Percentiles rank a stretch among this genome's conserved stretches.
Evolutionary conservation across 2,329 filamentous ascomycete genomes (phyloP).

Genomic region (Sclerotinia glacialis): DNA sequence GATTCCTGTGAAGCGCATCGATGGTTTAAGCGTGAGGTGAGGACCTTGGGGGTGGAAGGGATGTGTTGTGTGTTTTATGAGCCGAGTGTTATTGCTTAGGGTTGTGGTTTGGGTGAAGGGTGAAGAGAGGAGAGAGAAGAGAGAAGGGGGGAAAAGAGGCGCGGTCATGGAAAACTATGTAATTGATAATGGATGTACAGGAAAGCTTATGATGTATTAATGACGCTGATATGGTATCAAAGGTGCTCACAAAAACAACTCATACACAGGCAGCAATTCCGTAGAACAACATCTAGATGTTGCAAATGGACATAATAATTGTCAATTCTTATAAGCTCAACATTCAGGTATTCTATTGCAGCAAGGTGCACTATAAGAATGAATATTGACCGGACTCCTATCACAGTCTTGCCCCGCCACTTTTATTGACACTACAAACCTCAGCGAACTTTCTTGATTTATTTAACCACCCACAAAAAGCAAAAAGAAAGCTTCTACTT

Average conservation of each 20-base stretch:
- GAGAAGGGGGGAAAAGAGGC: not conserved
- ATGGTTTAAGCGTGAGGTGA: constrained; percentile 42
- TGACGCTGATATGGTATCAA: too few relatives aligned
- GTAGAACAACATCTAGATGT: not conserved
- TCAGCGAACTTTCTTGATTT: not conserved
- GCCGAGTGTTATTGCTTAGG: constrained; percentile 24
- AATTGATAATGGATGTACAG: too few relatives aligned
- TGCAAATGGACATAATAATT: not conserved
- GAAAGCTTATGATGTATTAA: too few relatives aligned
- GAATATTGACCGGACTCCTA: not conserved
- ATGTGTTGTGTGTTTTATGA: constrained; percentile 38
- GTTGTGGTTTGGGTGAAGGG: not conserved
- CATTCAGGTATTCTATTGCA: not conserved
- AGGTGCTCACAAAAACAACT: too few relatives aligned
- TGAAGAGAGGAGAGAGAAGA: too few relatives aligned
- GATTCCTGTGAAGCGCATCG: constrained; percentile 53
- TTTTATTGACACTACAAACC: constrained; percentile 3
- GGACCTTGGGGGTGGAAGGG: constrained; percentile 28
- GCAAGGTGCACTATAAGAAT: not conserved
- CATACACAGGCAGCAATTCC: not conserved
- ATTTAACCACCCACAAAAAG: not conserved
- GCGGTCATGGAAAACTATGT: not conserved
- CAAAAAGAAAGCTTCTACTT: constrained; percentile 16
- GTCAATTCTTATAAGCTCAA: not conserved
- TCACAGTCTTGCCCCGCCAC: constrained; percentile 1